phyloP scores from a whole-genome alignment of 192 early-diverging fungal genomes.

The Powellomyces hirtus region DNA sequence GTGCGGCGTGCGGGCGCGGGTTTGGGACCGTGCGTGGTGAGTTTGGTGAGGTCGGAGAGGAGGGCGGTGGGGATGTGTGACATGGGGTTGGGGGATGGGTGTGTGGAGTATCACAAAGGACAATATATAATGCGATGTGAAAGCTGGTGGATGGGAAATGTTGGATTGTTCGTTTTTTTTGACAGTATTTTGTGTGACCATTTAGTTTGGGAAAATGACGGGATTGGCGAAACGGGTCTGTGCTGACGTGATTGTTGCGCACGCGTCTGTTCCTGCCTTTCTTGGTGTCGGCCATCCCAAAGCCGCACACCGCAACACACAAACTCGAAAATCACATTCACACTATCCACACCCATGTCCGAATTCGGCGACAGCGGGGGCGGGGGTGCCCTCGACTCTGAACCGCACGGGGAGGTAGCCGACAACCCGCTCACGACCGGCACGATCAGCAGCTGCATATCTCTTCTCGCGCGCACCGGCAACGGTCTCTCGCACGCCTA shows the following conservation, averaged over 20 bases:
- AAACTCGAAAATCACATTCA: neutral
- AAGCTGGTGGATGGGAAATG: too few relatives aligned
- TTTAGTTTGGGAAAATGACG: too few relatives aligned
- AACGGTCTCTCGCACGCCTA: constrained; percentile 54
- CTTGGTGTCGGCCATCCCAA: too few relatives aligned
- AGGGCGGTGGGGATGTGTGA: constrained; percentile 21
- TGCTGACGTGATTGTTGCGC: too few relatives aligned
- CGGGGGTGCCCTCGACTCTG: neutral
- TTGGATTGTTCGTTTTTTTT: too few relatives aligned
- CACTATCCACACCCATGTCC: neutral
- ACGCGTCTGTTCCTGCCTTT: too few relatives aligned
- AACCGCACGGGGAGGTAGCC: neutral
- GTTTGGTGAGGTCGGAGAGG: constrained; percentile 19
- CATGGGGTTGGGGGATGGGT: too few relatives aligned
- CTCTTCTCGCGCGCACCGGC: constrained; percentile 51
- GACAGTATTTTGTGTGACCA: too few relatives aligned
- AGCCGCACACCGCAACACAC: too few relatives aligned
- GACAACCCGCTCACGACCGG: constrained; percentile 37
- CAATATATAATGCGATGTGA: too few relatives aligned
- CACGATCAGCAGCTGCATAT: constrained; percentile 38
- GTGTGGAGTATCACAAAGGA: too few relatives aligned
- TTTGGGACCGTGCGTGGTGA: constrained; percentile 14
- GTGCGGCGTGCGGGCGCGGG: neutral
- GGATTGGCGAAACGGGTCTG: too few relatives aligned
- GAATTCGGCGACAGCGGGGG: neutral